Conservation (phyloP, 1,284 basidiomycete genomes). For the Peniophora sp. region DNA sequence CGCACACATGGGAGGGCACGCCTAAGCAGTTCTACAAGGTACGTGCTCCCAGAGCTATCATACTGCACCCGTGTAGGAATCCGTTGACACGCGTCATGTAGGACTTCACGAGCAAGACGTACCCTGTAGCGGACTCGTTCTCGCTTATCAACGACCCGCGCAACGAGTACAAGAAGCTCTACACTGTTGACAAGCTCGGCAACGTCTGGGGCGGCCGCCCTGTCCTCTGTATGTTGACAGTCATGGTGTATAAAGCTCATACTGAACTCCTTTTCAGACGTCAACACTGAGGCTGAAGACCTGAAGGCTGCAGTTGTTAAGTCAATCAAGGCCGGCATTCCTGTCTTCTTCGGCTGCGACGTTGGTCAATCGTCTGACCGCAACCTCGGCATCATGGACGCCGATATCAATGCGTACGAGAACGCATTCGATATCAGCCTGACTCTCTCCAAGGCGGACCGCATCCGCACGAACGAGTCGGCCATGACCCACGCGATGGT, state of each 20-base stretch:
- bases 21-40: conserved; percentile 71
- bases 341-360: conserved; percentile 94
- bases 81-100: neutral
- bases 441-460: conserved; percentile 73
- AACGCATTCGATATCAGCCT: conserved; percentile 51
- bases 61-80: neutral
- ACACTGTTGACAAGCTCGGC: conserved; percentile 88
- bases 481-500: conserved; percentile 94
- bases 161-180: conserved; percentile 77
- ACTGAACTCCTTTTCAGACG: conserved; percentile 49
- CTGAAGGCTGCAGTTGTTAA: conserved; percentile 80
- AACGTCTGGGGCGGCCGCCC: conserved; percentile 85
- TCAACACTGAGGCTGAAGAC: conserved; percentile 79
- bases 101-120: conserved; percentile 12
- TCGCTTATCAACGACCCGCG: conserved; percentile 95
- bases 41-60: neutral
- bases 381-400: conserved; percentile 78
- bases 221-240: conserved; percentile 78
- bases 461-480: conserved; percentile 76
- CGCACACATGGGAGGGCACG: conserved; percentile 70
- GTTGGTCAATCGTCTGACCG: conserved; percentile 75
- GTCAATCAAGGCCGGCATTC: conserved; percentile 82
- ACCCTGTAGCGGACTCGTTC: conserved; percentile 63
- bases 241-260: no score
- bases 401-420: conserved; percentile 75